Conservation (phyloP, 2,329 filamentous ascomycete genomes). For the Fusarium sublunatum region DNA sequence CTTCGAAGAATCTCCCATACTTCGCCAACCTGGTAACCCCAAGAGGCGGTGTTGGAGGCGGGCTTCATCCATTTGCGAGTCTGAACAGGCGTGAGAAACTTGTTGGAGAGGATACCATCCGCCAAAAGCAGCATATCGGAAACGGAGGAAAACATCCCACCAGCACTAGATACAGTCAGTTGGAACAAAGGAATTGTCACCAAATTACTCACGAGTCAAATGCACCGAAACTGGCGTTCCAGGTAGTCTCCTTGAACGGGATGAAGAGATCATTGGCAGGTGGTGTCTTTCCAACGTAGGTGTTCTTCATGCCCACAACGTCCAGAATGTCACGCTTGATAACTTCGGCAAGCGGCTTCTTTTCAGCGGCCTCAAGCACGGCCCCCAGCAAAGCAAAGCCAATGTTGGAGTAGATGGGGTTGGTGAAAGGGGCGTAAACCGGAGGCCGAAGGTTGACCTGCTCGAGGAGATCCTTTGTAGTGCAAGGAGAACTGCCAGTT, state of each 20-base stretch:
- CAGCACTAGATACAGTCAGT: conserved; percentile 44
- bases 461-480: conserved; percentile 44
- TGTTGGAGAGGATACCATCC: conserved; percentile 55
- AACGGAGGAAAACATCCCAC: conserved; percentile 56
- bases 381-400: conserved; percentile 59
- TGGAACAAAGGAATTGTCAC: fast-evolving
- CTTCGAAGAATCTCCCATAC: conserved; percentile 61
- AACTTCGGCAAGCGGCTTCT: conserved; percentile 54
- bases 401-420: conserved; percentile 62
- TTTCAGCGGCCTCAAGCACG: conserved; percentile 58
- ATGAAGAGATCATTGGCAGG: conserved; percentile 51
- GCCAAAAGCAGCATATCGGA: conserved; percentile 57
- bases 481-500: conserved; percentile 49
- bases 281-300: conserved; percentile 51
- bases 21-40: conserved; percentile 54
- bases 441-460: conserved; percentile 50
- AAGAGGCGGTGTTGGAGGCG: conserved; percentile 51
- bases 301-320: conserved; percentile 56
- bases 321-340: conserved; percentile 56
- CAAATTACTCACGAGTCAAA: conserved; percentile 48
- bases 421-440: conserved; percentile 56
- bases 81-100: conserved; percentile 53
- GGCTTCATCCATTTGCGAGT: conserved; percentile 62
- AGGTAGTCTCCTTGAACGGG: conserved; percentile 49
- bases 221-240: conserved; percentile 51